These are phyloP conservation scores for Kurtzmaniella cleridarum DNA, from an alignment of 805 yeast species.

Conservation along the genomic window DNA sequence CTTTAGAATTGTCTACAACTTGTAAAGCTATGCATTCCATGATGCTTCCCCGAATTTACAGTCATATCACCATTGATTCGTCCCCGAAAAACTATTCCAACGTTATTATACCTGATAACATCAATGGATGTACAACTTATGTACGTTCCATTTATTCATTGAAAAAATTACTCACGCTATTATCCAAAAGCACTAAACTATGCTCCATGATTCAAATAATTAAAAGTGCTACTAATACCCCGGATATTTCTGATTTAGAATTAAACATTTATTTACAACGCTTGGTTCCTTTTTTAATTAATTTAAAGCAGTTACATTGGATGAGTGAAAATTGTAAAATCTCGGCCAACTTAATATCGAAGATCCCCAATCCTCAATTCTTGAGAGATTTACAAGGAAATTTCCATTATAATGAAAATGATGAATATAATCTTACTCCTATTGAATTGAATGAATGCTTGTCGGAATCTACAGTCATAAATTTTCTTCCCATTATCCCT, in stretches of 20 bases:
- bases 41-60: neutral
- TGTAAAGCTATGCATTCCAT: no score
- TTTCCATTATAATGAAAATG: neutral
- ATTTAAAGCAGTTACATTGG: constrained; percentile 16
- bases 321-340: constrained; percentile 16
- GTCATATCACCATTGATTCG: neutral
- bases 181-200: constrained; percentile 7
- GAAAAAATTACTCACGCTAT: constrained; percentile 12
- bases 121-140: no score
- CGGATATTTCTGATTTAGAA: constrained; percentile 21
- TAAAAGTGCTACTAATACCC: constrained; percentile 10
- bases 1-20: no score
- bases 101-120: neutral
- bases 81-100: neutral
- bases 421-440: constrained; percentile 1
- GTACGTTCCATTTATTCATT: constrained; percentile 2
- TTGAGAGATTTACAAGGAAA: neutral
- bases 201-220: constrained; percentile 11
- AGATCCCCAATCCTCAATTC: neutral
- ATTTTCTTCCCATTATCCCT: constrained; percentile 2
- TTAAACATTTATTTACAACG: constrained; percentile 10
- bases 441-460: constrained; percentile 7
- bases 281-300: constrained; percentile 12
- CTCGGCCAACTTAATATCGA: constrained; percentile 6
- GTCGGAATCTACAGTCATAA: constrained; percentile 8